Evolutionary conservation across 179 eudicot genomes (phyloP).

Genomic region (Amaranthus tricolor): DNA sequence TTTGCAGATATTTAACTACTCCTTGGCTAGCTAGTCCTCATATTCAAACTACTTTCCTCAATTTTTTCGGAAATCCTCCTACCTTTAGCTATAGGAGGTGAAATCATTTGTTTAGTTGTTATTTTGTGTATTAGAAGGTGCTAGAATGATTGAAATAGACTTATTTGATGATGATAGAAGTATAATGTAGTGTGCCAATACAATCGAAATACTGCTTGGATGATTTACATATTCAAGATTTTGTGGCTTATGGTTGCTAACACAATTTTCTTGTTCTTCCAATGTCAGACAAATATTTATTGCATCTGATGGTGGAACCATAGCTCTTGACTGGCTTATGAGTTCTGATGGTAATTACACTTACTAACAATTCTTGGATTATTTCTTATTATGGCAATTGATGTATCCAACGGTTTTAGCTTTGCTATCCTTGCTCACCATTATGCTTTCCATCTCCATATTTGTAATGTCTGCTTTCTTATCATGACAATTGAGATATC

Average conservation of each 20-base stretch:
- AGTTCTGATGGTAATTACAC: constrained; percentile 67
- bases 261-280: constrained; percentile 9
- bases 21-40: constrained; percentile 98
- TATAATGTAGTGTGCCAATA: not conserved
- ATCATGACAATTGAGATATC: not conserved
- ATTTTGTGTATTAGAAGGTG: not conserved
- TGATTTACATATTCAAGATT: not conserved
- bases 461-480: not conserved
- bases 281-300: constrained; percentile 66
- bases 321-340: constrained; percentile 92
- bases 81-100: constrained; percentile 65
- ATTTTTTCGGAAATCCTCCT: constrained; percentile 79
- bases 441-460: not conserved
- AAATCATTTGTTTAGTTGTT: not conserved
- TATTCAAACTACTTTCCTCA: constrained; percentile 69
- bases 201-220: too few species aligned
- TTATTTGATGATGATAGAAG: not conserved
- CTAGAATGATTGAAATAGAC: too few species aligned
- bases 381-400: not conserved
- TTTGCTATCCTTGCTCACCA: not conserved
- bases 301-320: constrained; percentile 83
- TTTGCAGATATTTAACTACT: constrained; percentile 69
- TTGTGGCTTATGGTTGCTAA: constrained; percentile 1
- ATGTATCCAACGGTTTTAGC: not conserved
- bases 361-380: not conserved